phyloP scores from a whole-genome alignment of 345 rosid species.

The Eucalyptus leucophloia region DNA sequence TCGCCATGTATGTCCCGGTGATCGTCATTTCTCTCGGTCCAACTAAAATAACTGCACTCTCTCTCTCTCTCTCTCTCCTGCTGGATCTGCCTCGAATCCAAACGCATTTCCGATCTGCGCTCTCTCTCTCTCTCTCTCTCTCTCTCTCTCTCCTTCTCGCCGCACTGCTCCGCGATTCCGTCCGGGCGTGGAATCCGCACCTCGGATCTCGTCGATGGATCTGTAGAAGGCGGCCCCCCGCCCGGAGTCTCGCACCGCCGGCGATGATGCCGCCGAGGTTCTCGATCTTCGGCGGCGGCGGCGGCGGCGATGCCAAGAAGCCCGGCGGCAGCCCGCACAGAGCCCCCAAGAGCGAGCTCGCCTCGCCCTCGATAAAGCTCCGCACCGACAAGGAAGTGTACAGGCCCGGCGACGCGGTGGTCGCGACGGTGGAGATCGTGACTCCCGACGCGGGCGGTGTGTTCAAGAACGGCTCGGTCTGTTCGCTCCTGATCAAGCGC shows the following conservation, averaged over 20 bases:
- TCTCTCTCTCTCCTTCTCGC: neutral
- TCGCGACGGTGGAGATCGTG: conserved; percentile 54
- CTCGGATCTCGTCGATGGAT: neutral
- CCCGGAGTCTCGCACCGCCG: neutral
- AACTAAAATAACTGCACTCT: neutral
- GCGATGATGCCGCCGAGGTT: conserved; percentile 28
- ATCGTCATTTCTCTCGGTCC: neutral
- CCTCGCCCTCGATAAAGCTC: conserved; percentile 46
- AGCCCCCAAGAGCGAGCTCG: conserved; percentile 6
- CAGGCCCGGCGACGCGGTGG: conserved; percentile 74
- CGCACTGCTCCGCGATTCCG: neutral
- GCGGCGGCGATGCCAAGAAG: conserved; percentile 19
- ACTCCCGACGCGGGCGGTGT: conserved; percentile 11
- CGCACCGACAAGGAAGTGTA: conserved; percentile 70
- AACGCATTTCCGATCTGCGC: neutral
- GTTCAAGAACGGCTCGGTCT: neutral
- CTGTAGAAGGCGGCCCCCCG: neutral
- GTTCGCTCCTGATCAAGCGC: conserved; percentile 51
- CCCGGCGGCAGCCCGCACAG: neutral
- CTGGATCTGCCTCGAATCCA: neutral
- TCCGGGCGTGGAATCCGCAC: neutral
- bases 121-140: neutral
- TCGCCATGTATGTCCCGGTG: neutral
- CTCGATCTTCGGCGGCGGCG: conserved; percentile 19
- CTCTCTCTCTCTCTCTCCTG: neutral